These are phyloP conservation scores for Gloeophyllum trabeum DNA, from an alignment of 768 basidiomycete species.

Conservation along the genomic window DNA sequence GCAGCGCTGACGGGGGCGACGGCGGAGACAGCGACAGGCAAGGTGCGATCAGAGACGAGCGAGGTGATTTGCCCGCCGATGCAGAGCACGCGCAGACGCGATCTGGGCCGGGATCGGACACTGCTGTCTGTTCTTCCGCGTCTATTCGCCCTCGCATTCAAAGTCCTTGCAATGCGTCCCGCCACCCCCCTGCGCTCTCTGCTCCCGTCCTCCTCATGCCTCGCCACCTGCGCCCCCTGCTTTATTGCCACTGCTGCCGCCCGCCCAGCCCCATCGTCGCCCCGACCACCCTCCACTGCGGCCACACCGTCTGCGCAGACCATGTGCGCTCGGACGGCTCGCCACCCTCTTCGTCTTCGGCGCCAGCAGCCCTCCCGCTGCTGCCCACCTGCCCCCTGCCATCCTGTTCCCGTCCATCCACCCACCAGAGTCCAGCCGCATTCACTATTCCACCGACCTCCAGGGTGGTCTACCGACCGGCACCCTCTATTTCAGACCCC, in stretches of 20 bases:
- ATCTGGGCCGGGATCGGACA: neutral
- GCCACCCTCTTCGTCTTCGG: neutral
- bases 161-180: neutral
- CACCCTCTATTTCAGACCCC: conserved; percentile 15
- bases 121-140: neutral
- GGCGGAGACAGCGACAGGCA: too few relatives aligned
- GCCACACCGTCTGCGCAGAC: conserved; percentile 67
- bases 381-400: conserved; percentile 24
- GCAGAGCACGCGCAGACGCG: neutral
- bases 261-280: conserved; percentile 22
- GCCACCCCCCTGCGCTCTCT: neutral
- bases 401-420: conserved; percentile 16
- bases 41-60: neutral
- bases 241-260: conserved; percentile 46
- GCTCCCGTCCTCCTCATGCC: conserved; percentile 4
- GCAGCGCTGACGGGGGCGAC: too few relatives aligned
- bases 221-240: conserved; percentile 23
- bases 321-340: conserved; percentile 10
- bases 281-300: conserved; percentile 62
- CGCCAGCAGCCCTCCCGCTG: conserved; percentile 6
- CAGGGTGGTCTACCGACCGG: conserved; percentile 21
- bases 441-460: conserved; percentile 32
- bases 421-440: conserved; percentile 6
- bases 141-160: neutral
- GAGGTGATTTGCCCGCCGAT: neutral